Conservation (phyloP, 768 basidiomycete species). For the Lactarius akahatsu region DNA sequence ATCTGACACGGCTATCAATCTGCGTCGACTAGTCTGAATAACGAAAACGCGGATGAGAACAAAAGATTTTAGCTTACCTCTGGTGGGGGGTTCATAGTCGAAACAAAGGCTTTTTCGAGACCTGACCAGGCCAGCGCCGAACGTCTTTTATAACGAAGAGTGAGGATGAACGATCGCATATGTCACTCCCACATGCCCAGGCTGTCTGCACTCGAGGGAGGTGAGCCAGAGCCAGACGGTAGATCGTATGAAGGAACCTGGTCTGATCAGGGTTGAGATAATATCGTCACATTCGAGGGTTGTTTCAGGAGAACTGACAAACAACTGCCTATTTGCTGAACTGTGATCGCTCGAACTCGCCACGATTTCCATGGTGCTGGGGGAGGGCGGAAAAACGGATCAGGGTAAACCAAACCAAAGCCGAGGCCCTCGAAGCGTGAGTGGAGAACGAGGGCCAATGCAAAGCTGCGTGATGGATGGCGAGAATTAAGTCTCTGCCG, state of each 20-base stretch:
- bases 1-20: conserved; percentile 70
- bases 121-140: conserved; percentile 16
- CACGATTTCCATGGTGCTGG: conserved; percentile 20
- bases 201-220: conserved; percentile 11
- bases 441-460: conserved; percentile 16
- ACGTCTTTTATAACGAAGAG: conserved; percentile 12
- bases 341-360: conserved; percentile 24
- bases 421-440: conserved; percentile 29
- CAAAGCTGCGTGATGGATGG: conserved; percentile 17
- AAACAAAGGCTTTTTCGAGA: conserved; percentile 46
- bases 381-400: conserved; percentile 26
- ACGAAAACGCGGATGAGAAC: conserved; percentile 18
- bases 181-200: conserved; percentile 22
- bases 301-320: conserved; percentile 3
- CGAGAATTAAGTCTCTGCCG: conserved; percentile 21
- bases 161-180: conserved; percentile 14
- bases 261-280: conserved; percentile 22
- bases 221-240: conserved; percentile 8
- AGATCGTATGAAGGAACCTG: conserved; percentile 21
- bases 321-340: conserved; percentile 17
- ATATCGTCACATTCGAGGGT: conserved; percentile 25
- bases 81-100: conserved; percentile 61
- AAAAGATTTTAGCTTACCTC: conserved; percentile 37
- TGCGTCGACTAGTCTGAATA: conserved; percentile 34
- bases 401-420: conserved; percentile 11